phyloP scores from a whole-genome alignment of 306 rosid genomes.

The Phaseolus lunatus region DNA sequence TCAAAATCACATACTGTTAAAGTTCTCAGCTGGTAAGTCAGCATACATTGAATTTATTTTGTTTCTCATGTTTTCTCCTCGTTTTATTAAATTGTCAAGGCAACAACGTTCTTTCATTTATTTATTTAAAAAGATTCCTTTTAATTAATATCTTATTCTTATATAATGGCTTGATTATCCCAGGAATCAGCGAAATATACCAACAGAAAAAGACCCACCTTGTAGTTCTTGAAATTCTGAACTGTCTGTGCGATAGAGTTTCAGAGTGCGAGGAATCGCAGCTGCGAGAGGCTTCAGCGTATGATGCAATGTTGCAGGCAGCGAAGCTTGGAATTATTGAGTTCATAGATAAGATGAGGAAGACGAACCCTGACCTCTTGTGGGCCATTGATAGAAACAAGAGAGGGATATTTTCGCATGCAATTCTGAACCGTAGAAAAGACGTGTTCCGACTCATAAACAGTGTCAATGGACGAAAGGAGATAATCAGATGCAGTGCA shows the following conservation, averaged over 20 bases:
- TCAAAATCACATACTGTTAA: background rate
- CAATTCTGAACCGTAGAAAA: slow-evolving; percentile 37
- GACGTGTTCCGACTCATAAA: slow-evolving; percentile 33
- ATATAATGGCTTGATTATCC: background rate
- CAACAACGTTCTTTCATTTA: background rate
- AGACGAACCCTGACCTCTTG: slow-evolving; percentile 14
- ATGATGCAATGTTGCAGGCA: slow-evolving; percentile 27
- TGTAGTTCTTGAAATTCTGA: background rate
- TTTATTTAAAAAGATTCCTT: background rate
- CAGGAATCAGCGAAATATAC: background rate
- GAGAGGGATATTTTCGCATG: slow-evolving; percentile 40
- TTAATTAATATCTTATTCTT: background rate
- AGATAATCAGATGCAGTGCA: background rate
- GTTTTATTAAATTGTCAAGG: no score
- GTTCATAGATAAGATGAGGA: slow-evolving; percentile 19
- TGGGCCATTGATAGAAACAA: slow-evolving; percentile 2
- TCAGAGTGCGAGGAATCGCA: background rate
- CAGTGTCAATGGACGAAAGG: background rate
- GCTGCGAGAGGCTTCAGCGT: background rate
- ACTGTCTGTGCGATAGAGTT: background rate
- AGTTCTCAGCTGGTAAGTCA: background rate
- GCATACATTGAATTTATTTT: background rate
- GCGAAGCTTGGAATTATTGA: slow-evolving; percentile 37
- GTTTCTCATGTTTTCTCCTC: background rate
- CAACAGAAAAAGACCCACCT: background rate